These are phyloP conservation scores for Phytophthora multivora DNA, from an alignment of 352 stramenopile genomes.

Conservation along the genomic window DNA sequence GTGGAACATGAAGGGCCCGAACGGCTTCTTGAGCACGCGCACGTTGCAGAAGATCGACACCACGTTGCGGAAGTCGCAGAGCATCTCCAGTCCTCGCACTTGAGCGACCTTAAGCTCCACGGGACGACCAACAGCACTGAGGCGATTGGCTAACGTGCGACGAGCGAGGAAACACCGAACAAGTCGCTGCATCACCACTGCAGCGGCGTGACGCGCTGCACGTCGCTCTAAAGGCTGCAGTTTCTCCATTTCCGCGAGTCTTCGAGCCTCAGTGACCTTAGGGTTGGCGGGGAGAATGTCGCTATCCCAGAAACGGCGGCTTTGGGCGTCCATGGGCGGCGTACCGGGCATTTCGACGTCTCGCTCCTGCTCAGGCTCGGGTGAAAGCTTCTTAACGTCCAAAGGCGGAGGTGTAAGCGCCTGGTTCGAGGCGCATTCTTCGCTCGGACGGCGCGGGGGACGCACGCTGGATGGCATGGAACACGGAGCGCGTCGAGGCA, in stretches of 20 bases:
- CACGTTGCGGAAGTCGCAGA: conserved; percentile 81
- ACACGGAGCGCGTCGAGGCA: no score
- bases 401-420: conserved; percentile 5
- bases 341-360: conserved; percentile 63
- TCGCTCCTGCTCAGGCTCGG: conserved; percentile 34
- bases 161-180: conserved; percentile 47
- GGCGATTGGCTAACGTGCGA: conserved; percentile 34
- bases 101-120: conserved; percentile 60
- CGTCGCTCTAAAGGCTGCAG: conserved; percentile 29
- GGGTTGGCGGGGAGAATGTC: conserved; percentile 5
- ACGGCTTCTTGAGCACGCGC: conserved; percentile 85
- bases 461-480: conserved; percentile 29
- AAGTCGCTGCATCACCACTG: conserved; percentile 39
- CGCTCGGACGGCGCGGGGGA: conserved; percentile 11
- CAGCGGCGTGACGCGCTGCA: conserved; percentile 41
- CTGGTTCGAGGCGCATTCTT: conserved; percentile 18
- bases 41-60: conserved; percentile 74
- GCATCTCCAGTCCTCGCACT: conserved; percentile 62
- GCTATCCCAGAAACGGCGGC: conserved; percentile 38
- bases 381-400: conserved; percentile 24
- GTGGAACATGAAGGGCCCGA: conserved; percentile 89
- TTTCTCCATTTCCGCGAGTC: conserved; percentile 31
- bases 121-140: conserved; percentile 64
- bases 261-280: conserved; percentile 14
- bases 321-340: conserved; percentile 54